Conservation (phyloP, 108 stramenopile species). For the Nitzschia inconspicua region DNA sequence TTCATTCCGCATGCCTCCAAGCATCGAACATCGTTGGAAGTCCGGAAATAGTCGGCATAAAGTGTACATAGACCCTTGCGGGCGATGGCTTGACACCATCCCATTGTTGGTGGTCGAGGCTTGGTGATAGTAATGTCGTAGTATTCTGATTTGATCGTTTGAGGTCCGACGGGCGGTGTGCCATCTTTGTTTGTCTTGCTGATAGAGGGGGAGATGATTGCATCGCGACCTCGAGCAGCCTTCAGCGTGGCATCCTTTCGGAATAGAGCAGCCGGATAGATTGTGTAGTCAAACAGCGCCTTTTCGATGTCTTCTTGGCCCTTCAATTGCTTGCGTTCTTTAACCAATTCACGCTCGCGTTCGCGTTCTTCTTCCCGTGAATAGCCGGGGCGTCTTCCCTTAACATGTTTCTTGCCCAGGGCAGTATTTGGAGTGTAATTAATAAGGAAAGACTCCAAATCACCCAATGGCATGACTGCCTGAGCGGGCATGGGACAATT, state of each 20-base stretch:
- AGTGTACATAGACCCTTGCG: slow-evolving; percentile 77
- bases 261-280: slow-evolving; percentile 84
- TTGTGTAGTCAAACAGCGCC: slow-evolving; percentile 85
- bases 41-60: slow-evolving; percentile 81
- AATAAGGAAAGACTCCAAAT: slow-evolving; percentile 78
- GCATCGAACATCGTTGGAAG: slow-evolving; percentile 62
- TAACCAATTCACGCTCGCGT: slow-evolving; percentile 62
- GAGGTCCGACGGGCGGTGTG: slow-evolving; percentile 53
- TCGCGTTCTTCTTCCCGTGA: slow-evolving; percentile 65
- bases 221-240: slow-evolving; percentile 76
- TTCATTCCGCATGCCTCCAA: slow-evolving; percentile 82
- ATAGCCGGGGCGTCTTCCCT: slow-evolving; percentile 77
- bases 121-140: slow-evolving; percentile 89
- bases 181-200: slow-evolving; percentile 36
- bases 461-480: slow-evolving; percentile 81
- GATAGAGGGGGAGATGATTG: slow-evolving; percentile 9
- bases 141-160: slow-evolving; percentile 74
- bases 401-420: slow-evolving; percentile 76
- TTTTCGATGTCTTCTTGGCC: slow-evolving; percentile 87
- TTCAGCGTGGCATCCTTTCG: slow-evolving; percentile 87
- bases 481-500: slow-evolving; percentile 66
- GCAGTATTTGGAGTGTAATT: slow-evolving; percentile 88
- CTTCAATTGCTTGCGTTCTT: slow-evolving; percentile 83
- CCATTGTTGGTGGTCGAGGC: slow-evolving; percentile 61
- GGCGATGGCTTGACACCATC: slow-evolving; percentile 85